phyloP scores from a whole-genome alignment of 345 rosid genomes.

The Moricandia moricandioides region DNA sequence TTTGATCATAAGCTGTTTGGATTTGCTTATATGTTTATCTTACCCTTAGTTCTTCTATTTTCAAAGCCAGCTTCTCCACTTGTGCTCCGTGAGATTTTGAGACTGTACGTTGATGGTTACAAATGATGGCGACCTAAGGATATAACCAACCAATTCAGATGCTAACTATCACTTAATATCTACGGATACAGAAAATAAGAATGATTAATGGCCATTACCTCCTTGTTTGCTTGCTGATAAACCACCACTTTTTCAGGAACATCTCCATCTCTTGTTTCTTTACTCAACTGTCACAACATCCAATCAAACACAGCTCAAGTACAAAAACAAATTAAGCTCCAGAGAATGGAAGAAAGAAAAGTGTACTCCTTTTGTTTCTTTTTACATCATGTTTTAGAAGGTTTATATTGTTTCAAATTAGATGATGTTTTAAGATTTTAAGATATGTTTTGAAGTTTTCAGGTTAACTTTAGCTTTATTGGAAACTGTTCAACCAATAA shows the following conservation, averaged over 20 bases:
- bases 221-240: constrained; percentile 87
- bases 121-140: constrained; percentile 66
- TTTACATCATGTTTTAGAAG: no score
- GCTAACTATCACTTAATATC: background rate
- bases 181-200: background rate
- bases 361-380: no score
- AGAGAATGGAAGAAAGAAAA: background rate
- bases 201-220: constrained; percentile 43
- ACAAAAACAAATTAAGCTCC: background rate
- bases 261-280: constrained; percentile 85
- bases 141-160: constrained; percentile 7
- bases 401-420: no score
- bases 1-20: background rate
- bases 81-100: constrained; percentile 71
- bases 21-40: background rate
- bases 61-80: constrained; percentile 33
- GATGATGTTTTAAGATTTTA: no score
- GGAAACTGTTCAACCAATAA: no score
- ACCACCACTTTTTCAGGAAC: constrained; percentile 72
- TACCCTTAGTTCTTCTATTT: constrained; percentile 49
- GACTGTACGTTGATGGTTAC: constrained; percentile 95
- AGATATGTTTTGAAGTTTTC: no score
- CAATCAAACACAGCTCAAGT: background rate
- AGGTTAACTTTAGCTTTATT: no score
- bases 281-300: constrained; percentile 60